Evolutionary conservation across 495 filamentous ascomycete genomes (phyloP), one percentile per base, ranked within the genome.

Genomic region (Elasticomyces elasticus): DNA sequence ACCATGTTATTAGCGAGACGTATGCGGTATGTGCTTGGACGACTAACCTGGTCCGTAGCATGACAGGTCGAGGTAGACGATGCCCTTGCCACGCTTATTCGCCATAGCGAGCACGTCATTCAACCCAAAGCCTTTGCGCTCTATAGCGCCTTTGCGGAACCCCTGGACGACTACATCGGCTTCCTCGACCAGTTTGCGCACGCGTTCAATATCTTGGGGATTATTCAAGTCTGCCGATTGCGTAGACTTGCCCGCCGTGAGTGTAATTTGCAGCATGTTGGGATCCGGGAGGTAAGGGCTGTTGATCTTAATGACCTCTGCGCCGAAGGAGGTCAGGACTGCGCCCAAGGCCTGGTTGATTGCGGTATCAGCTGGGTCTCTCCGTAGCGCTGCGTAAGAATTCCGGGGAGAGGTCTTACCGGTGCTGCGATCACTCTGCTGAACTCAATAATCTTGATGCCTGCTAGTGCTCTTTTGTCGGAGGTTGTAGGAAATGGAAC

Each of bases 371-470:
- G 30, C 30, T 33, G 30, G n/a, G n/a, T n/a, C n/a, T n/a, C n/a
- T n/a, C n/a, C n/a, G n/a, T n/a, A n/a, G n/a, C n/a, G n/a, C n/a
- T n/a, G n/a, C n/a, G n/a, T n/a, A n/a, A n/a, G n/a, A n/a, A n/a
- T n/a, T n/a, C n/a, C n/a, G n/a, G n/a, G n/a, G n/a, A n/a, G n/a
- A n/a, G n/a, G n/a, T n/a, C 30, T 15, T 33, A 33, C 66, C 0
- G 79, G 79, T 0, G 72, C 78, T 13, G 79, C 78, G 52, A 82
- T 81, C 15, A 81, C 73, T 24, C 79, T 66, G 1, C 77, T 75
- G 38, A 81, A 65, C 42, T 81, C 79, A 20, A 83, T 59, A 1
- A 82, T 70, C 61, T 80, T 83, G 40, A 82, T 63, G 0, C 78
- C 77, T 0, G 74, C 76, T 15, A 84, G 19, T 10, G 48, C n/a